phyloP scores from a whole-genome alignment of 1,139 yeast genomes.

The Oligophagozyma castellii region DNA sequence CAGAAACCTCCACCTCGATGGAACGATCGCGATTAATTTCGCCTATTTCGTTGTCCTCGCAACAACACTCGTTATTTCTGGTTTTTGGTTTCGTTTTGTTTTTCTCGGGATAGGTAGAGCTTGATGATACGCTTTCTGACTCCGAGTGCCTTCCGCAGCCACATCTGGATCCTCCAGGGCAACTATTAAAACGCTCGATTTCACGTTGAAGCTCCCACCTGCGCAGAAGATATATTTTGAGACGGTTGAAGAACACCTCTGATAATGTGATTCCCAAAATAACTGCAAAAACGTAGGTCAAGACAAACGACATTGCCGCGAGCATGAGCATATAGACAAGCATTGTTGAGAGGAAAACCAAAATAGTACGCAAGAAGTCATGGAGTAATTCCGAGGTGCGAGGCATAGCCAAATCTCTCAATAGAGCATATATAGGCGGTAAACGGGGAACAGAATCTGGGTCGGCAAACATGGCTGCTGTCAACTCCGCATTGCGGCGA shows the following conservation, averaged over 20 bases:
- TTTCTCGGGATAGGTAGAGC: conserved; percentile 1
- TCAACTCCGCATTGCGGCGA: conserved; percentile 7
- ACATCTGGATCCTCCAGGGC: conserved; percentile 20
- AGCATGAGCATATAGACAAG: conserved; percentile 61
- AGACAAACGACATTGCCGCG: conserved; percentile 59
- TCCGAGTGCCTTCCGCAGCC: conserved; percentile 16
- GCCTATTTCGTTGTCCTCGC: conserved; percentile 7
- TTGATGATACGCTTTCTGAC: neutral
- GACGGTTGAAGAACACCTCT: conserved; percentile 51
- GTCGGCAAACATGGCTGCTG: conserved; percentile 3
- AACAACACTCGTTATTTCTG: conserved; percentile 8
- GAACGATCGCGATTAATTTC: conserved; percentile 8
- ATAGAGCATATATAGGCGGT: conserved; percentile 20
- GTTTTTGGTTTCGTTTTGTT: conserved; percentile 1
- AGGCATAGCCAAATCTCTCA: conserved; percentile 30
- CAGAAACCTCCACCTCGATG: conserved; percentile 15
- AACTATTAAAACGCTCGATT: conserved; percentile 13
- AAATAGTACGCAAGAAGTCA: conserved; percentile 39
- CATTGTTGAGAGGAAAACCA: conserved; percentile 50
- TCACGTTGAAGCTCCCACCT: conserved; percentile 23
- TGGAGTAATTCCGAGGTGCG: conserved; percentile 29
- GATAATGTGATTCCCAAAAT: conserved; percentile 56
- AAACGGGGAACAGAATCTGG: conserved; percentile 14
- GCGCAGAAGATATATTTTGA: conserved; percentile 19
- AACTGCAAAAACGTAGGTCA: conserved; percentile 59